These are phyloP conservation scores for Fusarium protoensiforme DNA, from an alignment of 2,329 filamentous ascomycete species.

Conservation along the genomic window DNA sequence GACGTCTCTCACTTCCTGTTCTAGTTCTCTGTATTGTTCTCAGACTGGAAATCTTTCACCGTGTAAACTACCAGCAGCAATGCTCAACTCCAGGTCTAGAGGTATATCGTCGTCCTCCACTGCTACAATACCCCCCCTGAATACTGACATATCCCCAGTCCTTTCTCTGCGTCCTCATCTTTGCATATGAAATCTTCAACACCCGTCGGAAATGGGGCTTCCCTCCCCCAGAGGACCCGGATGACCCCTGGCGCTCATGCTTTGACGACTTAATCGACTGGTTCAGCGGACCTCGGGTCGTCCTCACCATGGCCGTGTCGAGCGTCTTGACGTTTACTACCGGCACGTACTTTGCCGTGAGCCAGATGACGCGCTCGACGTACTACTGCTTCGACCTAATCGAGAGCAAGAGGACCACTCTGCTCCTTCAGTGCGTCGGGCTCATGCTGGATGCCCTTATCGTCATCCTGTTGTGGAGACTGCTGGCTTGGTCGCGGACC, in stretches of 20 bases:
- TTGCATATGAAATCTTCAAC: conserved; percentile 57
- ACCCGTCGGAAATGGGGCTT: conserved; percentile 46
- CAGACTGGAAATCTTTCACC: conserved; percentile 61
- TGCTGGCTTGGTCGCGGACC: conserved; percentile 62
- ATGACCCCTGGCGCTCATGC: conserved; percentile 61
- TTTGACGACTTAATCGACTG: conserved; percentile 61
- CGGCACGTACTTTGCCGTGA: conserved; percentile 55
- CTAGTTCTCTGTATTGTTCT: conserved; percentile 58
- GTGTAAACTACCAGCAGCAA: conserved; percentile 59
- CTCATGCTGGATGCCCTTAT: conserved; percentile 60
- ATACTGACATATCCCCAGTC: conserved; percentile 49
- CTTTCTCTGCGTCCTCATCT: conserved; percentile 58
- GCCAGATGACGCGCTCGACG: conserved; percentile 57
- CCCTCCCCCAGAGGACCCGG: conserved; percentile 47
- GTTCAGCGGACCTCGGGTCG: conserved; percentile 55
- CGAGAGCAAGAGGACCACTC: conserved; percentile 52
- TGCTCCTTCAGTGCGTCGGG: conserved; percentile 57
- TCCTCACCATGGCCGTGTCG: conserved; percentile 49
- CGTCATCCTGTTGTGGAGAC: conserved; percentile 61
- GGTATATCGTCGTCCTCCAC: conserved; percentile 45
- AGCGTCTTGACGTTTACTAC: conserved; percentile 53
- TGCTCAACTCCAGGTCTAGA: conserved; percentile 63
- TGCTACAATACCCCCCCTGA: not conserved
- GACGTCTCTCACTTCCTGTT: conserved; percentile 57
- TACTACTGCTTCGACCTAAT: conserved; percentile 61